Percentiles rank a stretch among this genome's conserved stretches.
These are phyloP conservation scores for Schizophyllum amplum DNA, from an alignment of 1,284 basidiomycete genomes.

Conservation along the genomic window DNA sequence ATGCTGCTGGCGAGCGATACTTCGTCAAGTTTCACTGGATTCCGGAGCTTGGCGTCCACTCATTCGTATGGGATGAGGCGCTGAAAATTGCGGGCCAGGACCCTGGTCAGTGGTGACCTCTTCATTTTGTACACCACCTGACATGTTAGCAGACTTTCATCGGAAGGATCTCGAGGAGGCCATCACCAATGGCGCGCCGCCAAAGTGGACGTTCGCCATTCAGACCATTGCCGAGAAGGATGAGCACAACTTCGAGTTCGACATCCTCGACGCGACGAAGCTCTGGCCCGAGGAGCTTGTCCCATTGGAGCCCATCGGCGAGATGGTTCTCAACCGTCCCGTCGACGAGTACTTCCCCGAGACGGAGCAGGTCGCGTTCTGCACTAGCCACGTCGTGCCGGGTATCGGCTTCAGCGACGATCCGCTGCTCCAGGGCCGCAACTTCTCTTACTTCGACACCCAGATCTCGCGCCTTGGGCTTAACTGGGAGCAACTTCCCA, in stretches of 20 bases:
- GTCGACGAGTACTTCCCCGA: slow-evolving; percentile 79
- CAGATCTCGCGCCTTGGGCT: slow-evolving; percentile 69
- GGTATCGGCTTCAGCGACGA: slow-evolving; percentile 80
- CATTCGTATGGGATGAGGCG: slow-evolving; percentile 82
- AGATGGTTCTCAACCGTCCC: slow-evolving; percentile 59
- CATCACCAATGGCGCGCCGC: slow-evolving; percentile 57
- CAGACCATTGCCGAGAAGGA: slow-evolving; percentile 58
- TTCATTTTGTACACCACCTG: not conserved
- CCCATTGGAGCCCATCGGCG: slow-evolving; percentile 69
- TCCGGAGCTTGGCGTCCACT: slow-evolving; percentile 76
- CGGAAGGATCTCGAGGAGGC: slow-evolving; percentile 75
- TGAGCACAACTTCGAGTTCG: slow-evolving; percentile 53
- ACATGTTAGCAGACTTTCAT: slow-evolving; percentile 52
- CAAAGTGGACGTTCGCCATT: slow-evolving; percentile 73
- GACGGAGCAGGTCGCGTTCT: slow-evolving; percentile 79
- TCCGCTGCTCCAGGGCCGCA: slow-evolving; percentile 75
- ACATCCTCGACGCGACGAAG: slow-evolving; percentile 82
- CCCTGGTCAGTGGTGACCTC: slow-evolving; percentile 23
- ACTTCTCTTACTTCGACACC: slow-evolving; percentile 82
- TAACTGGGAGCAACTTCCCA: slow-evolving; percentile 70
- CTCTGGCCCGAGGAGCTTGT: slow-evolving; percentile 75
- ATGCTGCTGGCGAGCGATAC: slow-evolving; percentile 52
- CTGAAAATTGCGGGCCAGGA: slow-evolving; percentile 77
- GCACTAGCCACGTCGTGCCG: slow-evolving; percentile 74
- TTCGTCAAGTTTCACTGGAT: slow-evolving; percentile 87